Percentiles rank a stretch among this genome's conserved stretches.
Conservation (phyloP, 768 basidiomycete genomes). For the Imleria badia region DNA sequence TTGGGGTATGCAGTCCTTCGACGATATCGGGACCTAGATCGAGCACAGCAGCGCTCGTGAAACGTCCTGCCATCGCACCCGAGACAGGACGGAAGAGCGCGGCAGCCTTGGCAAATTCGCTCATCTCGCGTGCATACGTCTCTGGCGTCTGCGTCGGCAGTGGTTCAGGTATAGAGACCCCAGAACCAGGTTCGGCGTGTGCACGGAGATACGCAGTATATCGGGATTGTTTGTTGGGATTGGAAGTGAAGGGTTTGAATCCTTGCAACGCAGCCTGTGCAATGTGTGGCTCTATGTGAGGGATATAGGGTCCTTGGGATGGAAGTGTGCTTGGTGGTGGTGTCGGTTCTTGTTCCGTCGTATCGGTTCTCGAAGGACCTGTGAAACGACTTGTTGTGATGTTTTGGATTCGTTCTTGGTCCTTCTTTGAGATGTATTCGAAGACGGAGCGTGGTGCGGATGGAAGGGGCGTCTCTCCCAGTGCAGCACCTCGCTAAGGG, state of each 20-base stretch:
- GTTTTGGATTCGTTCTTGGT: conserved; percentile 78
- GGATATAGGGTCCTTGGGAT: conserved; percentile 41
- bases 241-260: conserved; percentile 82
- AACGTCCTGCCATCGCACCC: conserved; percentile 93
- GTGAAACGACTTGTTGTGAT: conserved; percentile 39
- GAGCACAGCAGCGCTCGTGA: conserved; percentile 77
- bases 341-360: conserved; percentile 21
- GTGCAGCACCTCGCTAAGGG: conserved; percentile 71
- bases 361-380: conserved; percentile 29
- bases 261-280: conserved; percentile 87
- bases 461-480: conserved; percentile 80
- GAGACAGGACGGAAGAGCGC: conserved; percentile 88
- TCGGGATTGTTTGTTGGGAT: conserved; percentile 79
- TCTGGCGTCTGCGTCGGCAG: conserved; percentile 59
- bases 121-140: conserved; percentile 78
- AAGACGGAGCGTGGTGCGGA: conserved; percentile 81
- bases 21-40: conserved; percentile 60
- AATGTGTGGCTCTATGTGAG: conserved; percentile 69
- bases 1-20: conserved; percentile 69
- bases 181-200: conserved; percentile 52
- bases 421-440: conserved; percentile 91
- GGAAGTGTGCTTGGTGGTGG: conserved; percentile 20
- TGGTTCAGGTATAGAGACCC: conserved; percentile 48
- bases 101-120: conserved; percentile 86
- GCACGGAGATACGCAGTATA: conserved; percentile 82